Evolutionary conservation across 2,329 filamentous ascomycete species (phyloP), one percentile per base, ranked within the genome.

Genomic region (Westerdykella sp.): DNA sequence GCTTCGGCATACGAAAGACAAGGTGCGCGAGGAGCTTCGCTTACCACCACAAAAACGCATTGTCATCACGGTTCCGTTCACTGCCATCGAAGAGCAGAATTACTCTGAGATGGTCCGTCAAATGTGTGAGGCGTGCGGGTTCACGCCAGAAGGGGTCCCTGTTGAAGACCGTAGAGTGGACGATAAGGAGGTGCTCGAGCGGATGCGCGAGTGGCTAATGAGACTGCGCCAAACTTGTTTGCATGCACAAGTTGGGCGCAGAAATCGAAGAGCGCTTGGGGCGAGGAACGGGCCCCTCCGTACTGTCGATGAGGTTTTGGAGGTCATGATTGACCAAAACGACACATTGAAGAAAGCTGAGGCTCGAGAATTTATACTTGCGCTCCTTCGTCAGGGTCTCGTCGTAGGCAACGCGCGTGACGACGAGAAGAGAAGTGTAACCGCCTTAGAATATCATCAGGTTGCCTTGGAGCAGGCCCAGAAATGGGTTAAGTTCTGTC

Each of bases 1-100:
- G 3, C 69, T 97, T 40, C 81, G 93, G 1, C 91, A 98, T 62
- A 94, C 84, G 2, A 98, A 97, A 65, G 80, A 83, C 18, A 74
- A 80, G 18, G 81, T 97, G 7, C 79, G 88, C 31, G 75, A 85
- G 45, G 90, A 98, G 56, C 75, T 97, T 31, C 73, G 74, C 2
- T 67, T 98, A 10, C 93, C 93, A 9, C 74, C 80, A 0, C 93
- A 98, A 60, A 90, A 85, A 57, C 81, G 93, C 9, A 83, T 88
- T 49, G 83, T 95, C 10, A 87, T 97, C 45, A 93, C 85, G 1
- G 82, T 95, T 63, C 88, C 93, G 0, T 95, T 97, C 57, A 93
- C 85, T 0, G 80, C 87, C 0, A 79, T 97, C 10, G 93, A 97
- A 61, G 87, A 96, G 59, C 87, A 96, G 59, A 82, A 95, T 58